phyloP scores from a whole-genome alignment of 2,329 filamentous ascomycete species.

The Epichloe scottii region DNA sequence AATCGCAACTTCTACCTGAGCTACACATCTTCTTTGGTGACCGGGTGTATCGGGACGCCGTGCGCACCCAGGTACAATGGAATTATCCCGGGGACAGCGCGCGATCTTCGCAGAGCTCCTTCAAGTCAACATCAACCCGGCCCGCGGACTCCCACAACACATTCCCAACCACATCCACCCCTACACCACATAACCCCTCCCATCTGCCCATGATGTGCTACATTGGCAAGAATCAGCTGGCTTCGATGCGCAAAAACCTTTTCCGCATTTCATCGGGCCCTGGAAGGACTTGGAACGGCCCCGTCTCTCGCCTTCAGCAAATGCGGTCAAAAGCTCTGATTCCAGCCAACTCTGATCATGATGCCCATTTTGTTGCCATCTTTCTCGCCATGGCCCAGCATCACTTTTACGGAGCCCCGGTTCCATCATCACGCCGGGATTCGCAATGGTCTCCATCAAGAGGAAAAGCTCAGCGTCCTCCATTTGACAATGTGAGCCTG shows the following conservation, averaged over 20 bases:
- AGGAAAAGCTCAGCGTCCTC: conserved; percentile 13
- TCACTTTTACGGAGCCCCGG: conserved; percentile 31
- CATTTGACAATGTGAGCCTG: conserved; percentile 36
- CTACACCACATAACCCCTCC: conserved; percentile 11
- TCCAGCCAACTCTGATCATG: conserved; percentile 36
- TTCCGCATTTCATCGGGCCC: conserved; percentile 34
- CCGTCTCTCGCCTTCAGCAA: conserved; percentile 34
- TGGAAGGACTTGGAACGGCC: conserved; percentile 27
- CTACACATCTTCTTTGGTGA: conserved; percentile 37
- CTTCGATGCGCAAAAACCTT: conserved; percentile 31
- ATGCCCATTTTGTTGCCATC: conserved; percentile 38
- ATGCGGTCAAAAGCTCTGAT: conserved; percentile 34
- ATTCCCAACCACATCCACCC: neutral
- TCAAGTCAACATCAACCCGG: conserved; percentile 25
- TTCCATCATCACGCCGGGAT: conserved; percentile 11
- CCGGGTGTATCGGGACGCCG: conserved; percentile 29
- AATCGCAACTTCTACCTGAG: conserved; percentile 22
- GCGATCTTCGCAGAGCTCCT: conserved; percentile 18
- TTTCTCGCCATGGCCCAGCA: conserved; percentile 46
- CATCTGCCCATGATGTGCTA: conserved; percentile 30
- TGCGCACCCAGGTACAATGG: conserved; percentile 40
- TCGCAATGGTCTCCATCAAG: conserved; percentile 14
- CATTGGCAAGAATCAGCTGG: conserved; percentile 34
- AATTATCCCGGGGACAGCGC: conserved; percentile 20
- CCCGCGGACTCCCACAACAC: conserved; percentile 18